Percentiles rank a stretch among this genome's conserved stretches.
phyloP scores from a whole-genome alignment of 2,329 filamentous ascomycete species.

The Pyricularia sp. region DNA sequence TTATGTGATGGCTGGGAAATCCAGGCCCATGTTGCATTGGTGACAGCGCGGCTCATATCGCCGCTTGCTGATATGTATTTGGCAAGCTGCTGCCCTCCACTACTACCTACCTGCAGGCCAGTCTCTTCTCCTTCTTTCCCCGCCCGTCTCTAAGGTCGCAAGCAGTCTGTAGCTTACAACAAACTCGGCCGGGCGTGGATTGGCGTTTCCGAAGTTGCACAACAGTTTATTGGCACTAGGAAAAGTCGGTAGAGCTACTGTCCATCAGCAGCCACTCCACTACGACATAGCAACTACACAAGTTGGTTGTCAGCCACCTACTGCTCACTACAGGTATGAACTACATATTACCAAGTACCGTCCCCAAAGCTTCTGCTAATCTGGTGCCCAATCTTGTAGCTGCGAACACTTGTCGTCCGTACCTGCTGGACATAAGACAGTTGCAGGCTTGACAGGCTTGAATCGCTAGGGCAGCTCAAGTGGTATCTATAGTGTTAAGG shows the following conservation, averaged over 20 bases:
- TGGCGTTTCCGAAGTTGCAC: background rate
- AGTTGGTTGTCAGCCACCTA: background rate
- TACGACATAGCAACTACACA: background rate
- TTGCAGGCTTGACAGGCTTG: background rate
- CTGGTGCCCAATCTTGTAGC: background rate
- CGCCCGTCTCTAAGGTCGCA: background rate
- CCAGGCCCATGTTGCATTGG: background rate
- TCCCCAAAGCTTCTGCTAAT: background rate
- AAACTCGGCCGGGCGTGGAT: background rate
- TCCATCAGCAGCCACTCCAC: background rate
- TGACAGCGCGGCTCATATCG: background rate
- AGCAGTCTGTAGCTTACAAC: background rate
- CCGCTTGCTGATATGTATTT: background rate
- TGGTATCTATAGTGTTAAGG: background rate
- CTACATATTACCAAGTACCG: background rate
- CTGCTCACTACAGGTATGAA: background rate
- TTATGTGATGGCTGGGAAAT: background rate
- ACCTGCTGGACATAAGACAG: background rate
- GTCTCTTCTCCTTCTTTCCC: background rate
- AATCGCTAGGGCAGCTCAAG: no score
- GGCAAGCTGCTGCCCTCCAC: background rate
- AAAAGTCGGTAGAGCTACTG: background rate
- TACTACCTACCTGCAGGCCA: background rate
- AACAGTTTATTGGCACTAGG: background rate
- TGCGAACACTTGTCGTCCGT: background rate